Conservation (phyloP, 805 yeast species). For the Ogataea chonburiensis region DNA sequence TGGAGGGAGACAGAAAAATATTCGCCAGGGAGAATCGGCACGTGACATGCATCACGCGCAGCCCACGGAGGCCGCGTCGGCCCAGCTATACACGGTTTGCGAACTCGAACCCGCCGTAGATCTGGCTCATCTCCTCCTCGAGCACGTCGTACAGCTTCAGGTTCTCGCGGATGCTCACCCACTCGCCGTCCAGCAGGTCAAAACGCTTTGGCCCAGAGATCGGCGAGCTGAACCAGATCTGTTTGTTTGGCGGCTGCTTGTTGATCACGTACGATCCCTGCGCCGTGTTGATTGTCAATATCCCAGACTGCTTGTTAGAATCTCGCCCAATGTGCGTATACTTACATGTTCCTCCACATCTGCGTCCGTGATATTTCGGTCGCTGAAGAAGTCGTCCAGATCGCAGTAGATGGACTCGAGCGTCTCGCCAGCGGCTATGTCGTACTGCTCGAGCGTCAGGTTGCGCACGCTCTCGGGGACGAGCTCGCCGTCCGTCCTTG, state of each 20-base stretch:
- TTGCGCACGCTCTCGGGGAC: slow-evolving; percentile 52
- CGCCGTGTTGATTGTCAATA: slow-evolving; percentile 69
- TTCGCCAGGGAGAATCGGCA: background rate
- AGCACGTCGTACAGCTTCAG: slow-evolving; percentile 46
- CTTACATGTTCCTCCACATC: slow-evolving; percentile 67
- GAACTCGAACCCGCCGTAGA: slow-evolving; percentile 28
- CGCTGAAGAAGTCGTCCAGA: slow-evolving; percentile 66
- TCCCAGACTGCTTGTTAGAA: slow-evolving; percentile 50
- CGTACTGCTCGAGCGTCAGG: slow-evolving; percentile 55
- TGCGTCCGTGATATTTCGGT: slow-evolving; percentile 41
- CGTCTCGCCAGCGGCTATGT: slow-evolving; percentile 60
- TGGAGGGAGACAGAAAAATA: slow-evolving; percentile 6
- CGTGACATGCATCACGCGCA: slow-evolving; percentile 3
- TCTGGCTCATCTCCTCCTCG: slow-evolving; percentile 45
- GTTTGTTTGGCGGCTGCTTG: slow-evolving; percentile 97
- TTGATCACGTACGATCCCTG: slow-evolving; percentile 88
- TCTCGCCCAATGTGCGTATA: slow-evolving; percentile 7
- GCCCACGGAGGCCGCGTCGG: too few relatives aligned
- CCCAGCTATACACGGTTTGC: slow-evolving; percentile 8
- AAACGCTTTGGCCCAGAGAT: slow-evolving; percentile 87
- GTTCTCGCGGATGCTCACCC: slow-evolving; percentile 79
- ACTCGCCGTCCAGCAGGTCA: slow-evolving; percentile 69
- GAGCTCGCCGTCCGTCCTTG: slow-evolving; percentile 51
- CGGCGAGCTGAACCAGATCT: slow-evolving; percentile 94
- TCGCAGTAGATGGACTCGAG: slow-evolving; percentile 67